Evolutionary conservation across 371 early-diverging fungal genomes (phyloP), one percentile per base, ranked within the genome.

Genomic region (Nematocida sp.): DNA sequence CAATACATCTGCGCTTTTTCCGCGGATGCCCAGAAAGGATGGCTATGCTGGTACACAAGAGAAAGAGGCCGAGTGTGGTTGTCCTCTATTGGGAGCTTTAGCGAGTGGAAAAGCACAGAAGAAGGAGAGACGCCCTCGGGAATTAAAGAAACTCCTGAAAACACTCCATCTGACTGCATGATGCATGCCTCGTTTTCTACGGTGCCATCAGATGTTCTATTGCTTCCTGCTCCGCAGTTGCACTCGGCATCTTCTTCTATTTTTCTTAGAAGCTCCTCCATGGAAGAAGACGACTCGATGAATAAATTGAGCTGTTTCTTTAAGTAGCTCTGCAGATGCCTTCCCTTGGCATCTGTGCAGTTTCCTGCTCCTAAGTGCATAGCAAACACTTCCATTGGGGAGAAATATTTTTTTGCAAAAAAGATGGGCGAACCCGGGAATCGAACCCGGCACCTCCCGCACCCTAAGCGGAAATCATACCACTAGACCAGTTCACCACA

Each of bases 361-460:
- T n/a, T 28, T 13, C 67, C 67, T 30, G 67, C 67, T 16, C 67
- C 67, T 30, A 20, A 30, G 47, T 66, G 67, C 42, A 54, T 33
- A 5, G 36, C n/a, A 61, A 54, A 28, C 25, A 35, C 30, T 18
- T 36, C n/a, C 32, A 9, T 55, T 16, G 40, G 13, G 9, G 16
- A 4, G 25, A 3, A 13, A 45, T 45, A 4, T 61, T 5, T 11
- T 7, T 9, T 53, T n/a, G 39, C 13, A 35, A 47, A 66, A 77
- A 82, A 78, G 60, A 55, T 76, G 78, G 78, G 81, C 78, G 82
- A 81, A 79, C 82, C 78, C 82, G 79, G 84, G 84, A 75, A 79
- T 84, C 81, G 84, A 84, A 84, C 84, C 84, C 84, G 79, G 80
- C 80, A 81, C 82, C 82, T 81, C 78, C 80, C 79, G 66, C 80